Evolutionary conservation across 345 rosid genomes (phyloP).

Genomic region (Ricinus communis): DNA sequence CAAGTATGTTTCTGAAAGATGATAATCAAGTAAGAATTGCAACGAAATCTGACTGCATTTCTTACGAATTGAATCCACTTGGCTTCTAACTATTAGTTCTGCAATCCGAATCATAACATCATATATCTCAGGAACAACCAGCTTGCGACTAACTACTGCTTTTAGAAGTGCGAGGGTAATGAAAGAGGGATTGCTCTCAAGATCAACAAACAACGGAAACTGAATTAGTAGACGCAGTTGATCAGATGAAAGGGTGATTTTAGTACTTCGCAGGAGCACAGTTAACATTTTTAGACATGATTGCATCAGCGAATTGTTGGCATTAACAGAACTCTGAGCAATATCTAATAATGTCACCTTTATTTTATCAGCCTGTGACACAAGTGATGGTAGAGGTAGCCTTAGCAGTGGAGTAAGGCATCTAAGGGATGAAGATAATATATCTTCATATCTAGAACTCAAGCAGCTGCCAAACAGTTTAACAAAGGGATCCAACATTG

Average conservation of each 20-base stretch:
- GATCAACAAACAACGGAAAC: constrained; percentile 84
- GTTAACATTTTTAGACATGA: constrained; percentile 82
- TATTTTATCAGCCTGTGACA: constrained; percentile 67
- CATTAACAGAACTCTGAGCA: constrained; percentile 58
- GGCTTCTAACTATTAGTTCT: constrained; percentile 84
- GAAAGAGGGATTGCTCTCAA: constrained; percentile 67
- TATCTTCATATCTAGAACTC: constrained; percentile 82
- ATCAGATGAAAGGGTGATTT: constrained; percentile 64
- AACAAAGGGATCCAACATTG: constrained; percentile 88
- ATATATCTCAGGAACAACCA: constrained; percentile 83
- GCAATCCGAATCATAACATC: constrained; percentile 61
- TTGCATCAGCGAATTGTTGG: constrained; percentile 62
- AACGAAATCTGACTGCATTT: constrained; percentile 73
- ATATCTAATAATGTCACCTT: constrained; percentile 65
- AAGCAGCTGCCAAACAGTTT: constrained; percentile 62
- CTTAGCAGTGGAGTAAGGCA: constrained; percentile 72
- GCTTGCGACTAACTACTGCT: constrained; percentile 74
- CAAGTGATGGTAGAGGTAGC: constrained; percentile 75
- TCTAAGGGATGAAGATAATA: constrained; percentile 68
- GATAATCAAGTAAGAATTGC: constrained; percentile 74
- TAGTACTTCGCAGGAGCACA: constrained; percentile 58
- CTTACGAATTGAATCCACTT: constrained; percentile 62
- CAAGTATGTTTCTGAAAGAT: constrained; percentile 57
- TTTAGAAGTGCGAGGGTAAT: constrained; percentile 70
- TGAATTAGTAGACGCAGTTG: constrained; percentile 63